Percentiles rank a stretch among this genome's conserved stretches.
Evolutionary conservation across 1,139 yeast species (phyloP).

Genomic region (Hyphopichia wangnamkhiaoensis): DNA sequence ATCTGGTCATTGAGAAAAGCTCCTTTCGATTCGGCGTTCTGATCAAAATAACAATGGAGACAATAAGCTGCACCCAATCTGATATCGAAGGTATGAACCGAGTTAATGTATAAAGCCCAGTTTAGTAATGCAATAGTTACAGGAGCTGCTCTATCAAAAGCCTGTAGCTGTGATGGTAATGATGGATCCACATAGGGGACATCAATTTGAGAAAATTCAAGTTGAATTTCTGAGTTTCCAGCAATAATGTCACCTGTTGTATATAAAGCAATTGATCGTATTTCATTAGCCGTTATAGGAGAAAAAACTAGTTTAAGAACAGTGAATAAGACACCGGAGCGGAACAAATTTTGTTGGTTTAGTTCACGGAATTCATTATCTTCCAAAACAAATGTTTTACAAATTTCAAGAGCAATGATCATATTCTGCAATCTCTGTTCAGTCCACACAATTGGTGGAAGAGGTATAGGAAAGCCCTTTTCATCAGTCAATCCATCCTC

Average conservation of each 20-base stretch:
- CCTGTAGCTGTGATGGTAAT: slow-evolving; percentile 51
- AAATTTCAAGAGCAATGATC: slow-evolving; percentile 66
- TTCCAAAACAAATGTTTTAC: slow-evolving; percentile 70
- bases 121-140: slow-evolving; percentile 73
- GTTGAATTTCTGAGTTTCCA: slow-evolving; percentile 63
- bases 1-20: slow-evolving; percentile 70
- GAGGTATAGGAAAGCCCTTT: slow-evolving; percentile 15
- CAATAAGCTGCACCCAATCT: slow-evolving; percentile 71
- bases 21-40: slow-evolving; percentile 61
- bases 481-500: slow-evolving; percentile 25
- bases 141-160: slow-evolving; percentile 48
- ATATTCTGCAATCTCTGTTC: slow-evolving; percentile 71
- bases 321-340: slow-evolving; percentile 63
- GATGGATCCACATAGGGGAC: slow-evolving; percentile 91
- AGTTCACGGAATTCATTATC: slow-evolving; percentile 65
- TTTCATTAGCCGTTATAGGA: slow-evolving; percentile 56
- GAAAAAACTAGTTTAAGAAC: slow-evolving; percentile 72
- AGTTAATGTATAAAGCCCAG: slow-evolving; percentile 78
- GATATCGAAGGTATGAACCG: slow-evolving; percentile 81
- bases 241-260: slow-evolving; percentile 78
- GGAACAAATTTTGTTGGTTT: slow-evolving; percentile 65
- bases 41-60: slow-evolving; percentile 66
- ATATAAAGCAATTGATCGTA: slow-evolving; percentile 67
- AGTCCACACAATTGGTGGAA: slow-evolving; percentile 61
- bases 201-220: slow-evolving; percentile 74